Conservation (phyloP, 2,329 filamentous ascomycete genomes). For the Cercospora berteroae region DNA sequence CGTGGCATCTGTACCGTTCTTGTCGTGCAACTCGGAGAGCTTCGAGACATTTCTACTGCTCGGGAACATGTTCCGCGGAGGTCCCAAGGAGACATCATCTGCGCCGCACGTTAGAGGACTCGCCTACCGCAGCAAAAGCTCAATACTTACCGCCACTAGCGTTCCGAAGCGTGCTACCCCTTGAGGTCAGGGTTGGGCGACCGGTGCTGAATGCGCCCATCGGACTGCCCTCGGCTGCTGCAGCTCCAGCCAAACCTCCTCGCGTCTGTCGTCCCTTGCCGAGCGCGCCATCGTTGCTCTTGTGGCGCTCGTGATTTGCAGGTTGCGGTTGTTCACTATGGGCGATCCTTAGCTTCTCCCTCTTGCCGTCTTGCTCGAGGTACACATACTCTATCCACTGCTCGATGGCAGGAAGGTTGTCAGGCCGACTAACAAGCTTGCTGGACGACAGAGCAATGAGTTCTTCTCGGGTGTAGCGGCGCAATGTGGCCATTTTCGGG, state of each 20-base stretch:
- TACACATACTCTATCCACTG: conserved; percentile 88
- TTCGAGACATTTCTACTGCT: conserved; percentile 62
- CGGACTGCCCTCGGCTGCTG: conserved; percentile 26
- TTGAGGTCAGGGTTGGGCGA: conserved; percentile 32
- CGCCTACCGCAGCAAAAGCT: background rate
- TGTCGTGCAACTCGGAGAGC: conserved; percentile 32
- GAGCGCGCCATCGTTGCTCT: conserved; percentile 20
- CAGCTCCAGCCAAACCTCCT: conserved; percentile 7
- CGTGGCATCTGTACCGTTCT: conserved; percentile 35
- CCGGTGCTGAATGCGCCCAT: conserved; percentile 41
- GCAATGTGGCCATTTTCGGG: conserved; percentile 32
- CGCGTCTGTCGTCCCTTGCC: conserved; percentile 27
- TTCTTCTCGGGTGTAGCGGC: conserved; percentile 73
- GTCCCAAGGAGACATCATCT: conserved; percentile 83
- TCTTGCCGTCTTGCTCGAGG: conserved; percentile 36
- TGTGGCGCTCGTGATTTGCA: conserved; percentile 19
- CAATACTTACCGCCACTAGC: conserved; percentile 31
- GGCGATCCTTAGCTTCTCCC: conserved; percentile 41
- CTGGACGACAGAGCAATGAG: conserved; percentile 75
- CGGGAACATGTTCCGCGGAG: conserved; percentile 77
- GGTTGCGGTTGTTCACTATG: conserved; percentile 35
- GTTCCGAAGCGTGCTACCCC: conserved; percentile 21
- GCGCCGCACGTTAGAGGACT: conserved; percentile 49
- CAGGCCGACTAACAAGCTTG: conserved; percentile 77
- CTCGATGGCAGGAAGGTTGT: conserved; percentile 75